These are phyloP conservation scores for Phytomonas serpens DNA, from an alignment of 208 protist genomes.

Conservation along the genomic window DNA sequence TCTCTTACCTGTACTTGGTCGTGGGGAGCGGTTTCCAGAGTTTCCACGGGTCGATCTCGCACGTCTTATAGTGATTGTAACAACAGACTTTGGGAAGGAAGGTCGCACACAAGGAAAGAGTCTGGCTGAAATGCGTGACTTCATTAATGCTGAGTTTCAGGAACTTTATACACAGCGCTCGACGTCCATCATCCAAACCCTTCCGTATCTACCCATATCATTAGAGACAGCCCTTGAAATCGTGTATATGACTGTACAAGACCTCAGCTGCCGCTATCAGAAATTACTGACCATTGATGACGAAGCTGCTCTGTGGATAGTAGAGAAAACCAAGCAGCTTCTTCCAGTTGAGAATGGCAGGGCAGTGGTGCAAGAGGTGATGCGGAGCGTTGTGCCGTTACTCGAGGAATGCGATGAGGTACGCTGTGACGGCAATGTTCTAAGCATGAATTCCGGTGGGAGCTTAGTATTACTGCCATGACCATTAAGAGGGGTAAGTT, in stretches of 20 bases:
- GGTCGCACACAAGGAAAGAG: slow-evolving; percentile 60
- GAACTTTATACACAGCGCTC: slow-evolving; percentile 36
- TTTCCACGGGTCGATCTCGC: slow-evolving; percentile 19
- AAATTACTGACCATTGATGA: slow-evolving; percentile 17
- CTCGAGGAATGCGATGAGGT: slow-evolving; percentile 10
- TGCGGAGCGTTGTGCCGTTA: slow-evolving; percentile 19
- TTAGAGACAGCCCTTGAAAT: slow-evolving; percentile 40
- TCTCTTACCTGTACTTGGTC: slow-evolving; percentile 44
- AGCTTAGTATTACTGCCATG: not conserved
- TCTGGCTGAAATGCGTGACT: slow-evolving; percentile 40
- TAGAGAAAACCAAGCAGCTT: slow-evolving; percentile 22
- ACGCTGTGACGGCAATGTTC: not conserved
- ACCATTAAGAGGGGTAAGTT: not conserved
- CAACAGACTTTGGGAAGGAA: slow-evolving; percentile 71
- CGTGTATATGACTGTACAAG: slow-evolving; percentile 24
- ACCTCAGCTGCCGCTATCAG: slow-evolving; percentile 21
- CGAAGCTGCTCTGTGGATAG: slow-evolving; percentile 20
- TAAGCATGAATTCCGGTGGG: not conserved
- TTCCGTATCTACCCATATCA: slow-evolving; percentile 54
- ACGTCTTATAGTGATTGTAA: slow-evolving; percentile 47
- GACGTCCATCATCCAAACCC: slow-evolving; percentile 46
- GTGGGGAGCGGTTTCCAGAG: slow-evolving; percentile 38
- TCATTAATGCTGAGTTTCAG: slow-evolving; percentile 50
- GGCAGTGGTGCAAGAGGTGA: slow-evolving; percentile 22
- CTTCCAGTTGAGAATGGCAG: slow-evolving; percentile 30